A percentile compares a stretch with the other conserved stretches of the same genome.
phyloP scores from a whole-genome alignment of 2,329 filamentous ascomycete genomes.

The Ophiostoma pallidulum region DNA sequence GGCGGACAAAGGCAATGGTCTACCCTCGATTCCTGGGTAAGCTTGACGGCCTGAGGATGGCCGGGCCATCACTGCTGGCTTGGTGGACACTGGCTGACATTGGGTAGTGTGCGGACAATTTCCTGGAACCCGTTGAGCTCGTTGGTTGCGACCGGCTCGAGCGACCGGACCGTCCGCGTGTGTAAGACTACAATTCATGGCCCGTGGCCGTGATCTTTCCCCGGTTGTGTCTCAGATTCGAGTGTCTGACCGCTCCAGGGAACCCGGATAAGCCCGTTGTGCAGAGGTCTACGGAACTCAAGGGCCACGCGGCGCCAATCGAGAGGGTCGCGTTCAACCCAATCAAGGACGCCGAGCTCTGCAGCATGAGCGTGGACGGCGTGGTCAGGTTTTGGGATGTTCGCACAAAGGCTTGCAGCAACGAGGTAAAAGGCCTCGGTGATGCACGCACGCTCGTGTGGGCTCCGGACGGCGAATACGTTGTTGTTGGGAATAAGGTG shows the following conservation, averaged over 20 bases:
- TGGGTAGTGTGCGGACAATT: conserved; percentile 60
- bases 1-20: conserved; percentile 1
- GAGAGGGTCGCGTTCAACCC: conserved; percentile 75
- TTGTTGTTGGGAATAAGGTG: conserved; percentile 55
- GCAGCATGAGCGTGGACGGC: conserved; percentile 64
- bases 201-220: background rate
- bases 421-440: conserved; percentile 57
- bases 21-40: conserved; percentile 9
- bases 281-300: conserved; percentile 66
- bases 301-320: conserved; percentile 54
- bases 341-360: conserved; percentile 65
- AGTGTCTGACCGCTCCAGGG: conserved; percentile 33
- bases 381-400: conserved; percentile 75
- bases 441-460: conserved; percentile 64
- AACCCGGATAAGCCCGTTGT: conserved; percentile 68
- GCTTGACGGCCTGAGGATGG: background rate
- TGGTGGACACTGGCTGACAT: background rate
- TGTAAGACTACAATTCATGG: conserved; percentile 39
- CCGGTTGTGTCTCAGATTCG: background rate
- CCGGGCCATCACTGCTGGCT: too few relatives aligned
- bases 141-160: conserved; percentile 71
- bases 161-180: conserved; percentile 61
- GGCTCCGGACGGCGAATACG: conserved; percentile 59
- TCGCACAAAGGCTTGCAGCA: conserved; percentile 58
- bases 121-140: conserved; percentile 83